Base-by-base conservation (phyloP, 345 rosid species). In the Lenwebbia sp. region DNA sequence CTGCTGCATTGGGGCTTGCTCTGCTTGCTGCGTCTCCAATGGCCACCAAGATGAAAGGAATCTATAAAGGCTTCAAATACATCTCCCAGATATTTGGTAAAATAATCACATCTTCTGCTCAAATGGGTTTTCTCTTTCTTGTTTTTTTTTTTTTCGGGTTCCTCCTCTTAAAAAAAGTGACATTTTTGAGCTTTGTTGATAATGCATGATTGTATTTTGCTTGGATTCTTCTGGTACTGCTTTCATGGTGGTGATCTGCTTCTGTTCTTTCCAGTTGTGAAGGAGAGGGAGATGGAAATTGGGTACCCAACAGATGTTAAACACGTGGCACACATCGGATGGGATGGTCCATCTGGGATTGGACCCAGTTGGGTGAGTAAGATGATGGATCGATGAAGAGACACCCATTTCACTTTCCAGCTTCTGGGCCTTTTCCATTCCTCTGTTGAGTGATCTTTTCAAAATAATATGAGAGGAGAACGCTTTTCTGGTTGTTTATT, bases 291-390 rank as follows among this genome's bases (percentile, higher is more conserved):
- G 91, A 90, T 92, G 93, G 94, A 97, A 88, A 97, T 97, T 89
- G 99, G 99, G 91, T 94, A 90, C 84, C 99, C 98, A 10, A 96
- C 99, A 85, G 98, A 97, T 91, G 99, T 97, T 40, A 97, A 95
- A 89, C 99, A 97, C 87, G 96, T 96, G 87, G 95, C 99, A 60
- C 98, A 96, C 85, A 93, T 97, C 83, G 98, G 98, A 3, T 94
- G 94, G 97, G 98, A 97, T 55, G 96, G 97, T 55, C 87, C 90
- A 76, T 91, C 98, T 87, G 94, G 95, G 51, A 87, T 85, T 89
- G 92, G 95, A 51, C 99, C 99, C 81, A 94, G 90, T 88, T 97
- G 99, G 98, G 99, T 96, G 92, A 87, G 96, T 89, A 37, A 54
- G 47, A 33, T 70, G 78, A 70, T 70, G 21, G 78, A 70, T 33